Conservation (phyloP, 208 protist species). For the Lotmaria passim region DNA sequence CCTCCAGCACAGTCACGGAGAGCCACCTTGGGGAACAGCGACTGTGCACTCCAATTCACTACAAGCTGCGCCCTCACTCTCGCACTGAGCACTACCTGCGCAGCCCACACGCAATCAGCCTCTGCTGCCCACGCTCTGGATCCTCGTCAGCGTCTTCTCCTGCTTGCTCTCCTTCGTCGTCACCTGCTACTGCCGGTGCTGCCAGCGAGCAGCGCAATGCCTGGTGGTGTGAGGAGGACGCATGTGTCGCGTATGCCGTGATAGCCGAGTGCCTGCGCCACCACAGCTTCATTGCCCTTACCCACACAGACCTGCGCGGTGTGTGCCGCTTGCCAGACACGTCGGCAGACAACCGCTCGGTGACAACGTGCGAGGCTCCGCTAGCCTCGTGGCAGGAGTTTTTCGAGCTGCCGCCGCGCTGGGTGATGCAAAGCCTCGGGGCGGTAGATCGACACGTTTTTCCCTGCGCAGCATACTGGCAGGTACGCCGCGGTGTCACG, state of each 20-base stretch:
- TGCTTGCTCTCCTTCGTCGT: background rate
- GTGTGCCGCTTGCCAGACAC: constrained; percentile 16
- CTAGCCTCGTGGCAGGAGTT: constrained; percentile 35
- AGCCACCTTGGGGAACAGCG: background rate
- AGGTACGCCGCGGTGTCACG: constrained; percentile 37
- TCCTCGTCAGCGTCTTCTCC: background rate
- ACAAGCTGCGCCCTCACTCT: constrained; percentile 30
- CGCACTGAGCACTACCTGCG: constrained; percentile 22
- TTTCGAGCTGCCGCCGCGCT: constrained; percentile 64
- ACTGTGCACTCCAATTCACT: constrained; percentile 19
- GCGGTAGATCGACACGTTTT: constrained; percentile 24
- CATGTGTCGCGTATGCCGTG: constrained; percentile 7
- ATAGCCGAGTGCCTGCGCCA: constrained; percentile 32
- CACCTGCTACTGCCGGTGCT: background rate
- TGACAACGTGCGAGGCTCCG: background rate
- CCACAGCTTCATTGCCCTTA: constrained; percentile 17
- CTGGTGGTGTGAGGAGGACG: constrained; percentile 20
- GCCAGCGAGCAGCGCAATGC: no score
- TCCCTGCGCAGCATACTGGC: background rate
- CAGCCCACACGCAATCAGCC: background rate
- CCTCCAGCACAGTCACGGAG: background rate
- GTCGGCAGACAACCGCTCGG: background rate
- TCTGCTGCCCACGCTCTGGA: background rate
- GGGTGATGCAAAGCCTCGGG: constrained; percentile 72
- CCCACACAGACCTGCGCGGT: constrained; percentile 14